Evolutionary conservation across 2,329 filamentous ascomycete genomes (phyloP), one percentile per base, ranked within the genome.

Genomic region (Xylaria sp.): DNA sequence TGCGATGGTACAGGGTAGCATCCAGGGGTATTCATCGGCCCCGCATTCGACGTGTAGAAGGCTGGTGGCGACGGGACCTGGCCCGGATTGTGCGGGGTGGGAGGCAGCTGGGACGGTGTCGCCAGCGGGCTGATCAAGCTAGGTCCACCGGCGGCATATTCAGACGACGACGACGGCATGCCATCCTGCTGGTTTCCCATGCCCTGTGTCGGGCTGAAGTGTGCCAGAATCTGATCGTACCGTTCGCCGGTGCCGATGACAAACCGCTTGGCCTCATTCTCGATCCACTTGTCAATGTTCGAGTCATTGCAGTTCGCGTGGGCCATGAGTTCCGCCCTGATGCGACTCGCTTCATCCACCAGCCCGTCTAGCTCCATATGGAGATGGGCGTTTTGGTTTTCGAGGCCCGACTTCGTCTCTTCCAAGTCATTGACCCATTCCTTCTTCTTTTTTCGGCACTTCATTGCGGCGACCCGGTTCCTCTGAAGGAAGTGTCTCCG

Each of bases 401-500:
- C 86, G 54, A 88, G 73, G 0, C 76, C 80, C 10, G 77, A 72
- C 65, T 83, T 84, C 6, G 80, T 81, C 63, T 84, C 82, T 68
- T 88, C 84, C 25, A 88, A 75, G n/a, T 84, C 82, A 13, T 79
- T 79, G 25, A 86, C 82, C 82, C 84, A 87, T 73, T 83, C 80
- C 78, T 88, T 89, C 75, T 87, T 88, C 79, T 92, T 92, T 75
- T 91, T 87, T 3, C 91, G 87, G 76, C 91, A 94, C 76, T 93
- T 93, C 77, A 89, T 91, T 1, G 92, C 91, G 0, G 92, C 91
- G 2, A 91, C 82, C 10, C 91, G 86, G 78, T 94, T 94, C 69
- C 91, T 87, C 79, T 92, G 89, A 0, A 93, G 84, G 73, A 89
- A 90, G 70, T 85, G 86, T 70, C 82, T 84, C 34, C 88, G 83